Evolutionary conservation across 2,329 filamentous ascomycete species (phyloP).

Genomic region (Bisporella sp.): DNA sequence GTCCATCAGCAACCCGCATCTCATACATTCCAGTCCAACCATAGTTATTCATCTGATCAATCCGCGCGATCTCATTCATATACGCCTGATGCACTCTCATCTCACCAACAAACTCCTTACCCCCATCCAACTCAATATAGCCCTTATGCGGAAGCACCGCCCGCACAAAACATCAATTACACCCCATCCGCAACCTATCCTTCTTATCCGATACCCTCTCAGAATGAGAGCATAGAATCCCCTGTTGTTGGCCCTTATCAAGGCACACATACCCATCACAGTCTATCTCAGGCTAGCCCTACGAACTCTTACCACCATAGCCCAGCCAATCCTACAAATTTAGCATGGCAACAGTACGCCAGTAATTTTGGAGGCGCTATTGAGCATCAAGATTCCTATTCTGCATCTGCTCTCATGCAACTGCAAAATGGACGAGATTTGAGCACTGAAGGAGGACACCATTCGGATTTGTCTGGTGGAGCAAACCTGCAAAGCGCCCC

Average conservation of each 20-base stretch:
- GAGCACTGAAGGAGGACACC: neutral
- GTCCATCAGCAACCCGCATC: neutral
- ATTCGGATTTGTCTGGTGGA: no score
- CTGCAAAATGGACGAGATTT: constrained; percentile 19
- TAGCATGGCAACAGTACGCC: constrained; percentile 27
- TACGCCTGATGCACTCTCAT: neutral
- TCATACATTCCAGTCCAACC: neutral
- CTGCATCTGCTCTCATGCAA: constrained; percentile 25
- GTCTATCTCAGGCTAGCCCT: no score
- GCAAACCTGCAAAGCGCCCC: no score
- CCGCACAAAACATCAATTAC: constrained; percentile 14
- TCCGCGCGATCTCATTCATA: neutral
- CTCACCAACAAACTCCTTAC: constrained; percentile 23
- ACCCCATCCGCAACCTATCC: constrained; percentile 5
- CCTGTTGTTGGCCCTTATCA: no score
- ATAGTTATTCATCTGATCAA: neutral
- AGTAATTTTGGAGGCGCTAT: constrained; percentile 19
- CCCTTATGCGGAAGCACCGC: constrained; percentile 17
- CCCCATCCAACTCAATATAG: constrained; percentile 25
- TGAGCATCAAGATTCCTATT: constrained; percentile 26
- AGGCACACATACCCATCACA: no score
- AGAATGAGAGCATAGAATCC: no score
- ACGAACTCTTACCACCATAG: no score
- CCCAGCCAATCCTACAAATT: constrained; percentile 14
- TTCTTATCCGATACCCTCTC: neutral